phyloP scores from a whole-genome alignment of 2,329 filamentous ascomycete species.

The Aspergillus japonicus region DNA sequence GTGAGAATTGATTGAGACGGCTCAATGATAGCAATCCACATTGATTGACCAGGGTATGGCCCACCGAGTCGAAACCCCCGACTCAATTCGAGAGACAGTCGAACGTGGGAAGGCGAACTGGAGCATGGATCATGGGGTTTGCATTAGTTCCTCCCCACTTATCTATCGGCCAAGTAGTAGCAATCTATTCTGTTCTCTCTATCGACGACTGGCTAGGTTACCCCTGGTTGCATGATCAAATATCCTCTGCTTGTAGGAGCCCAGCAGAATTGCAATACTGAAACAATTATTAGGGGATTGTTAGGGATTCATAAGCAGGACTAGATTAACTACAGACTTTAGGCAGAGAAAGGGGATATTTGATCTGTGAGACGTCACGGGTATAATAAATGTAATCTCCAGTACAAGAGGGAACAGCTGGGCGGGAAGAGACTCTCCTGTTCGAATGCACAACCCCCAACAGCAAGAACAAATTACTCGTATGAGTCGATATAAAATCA shows the following conservation, averaged over 20 bases:
- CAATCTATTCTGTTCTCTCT: background rate
- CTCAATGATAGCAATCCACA: background rate
- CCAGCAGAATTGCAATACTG: background rate
- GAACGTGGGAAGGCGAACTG: constrained; percentile 1
- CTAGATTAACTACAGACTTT: no score
- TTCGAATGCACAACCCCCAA: no score
- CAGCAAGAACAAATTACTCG: no score
- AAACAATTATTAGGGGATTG: no score
- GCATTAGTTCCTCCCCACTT: background rate
- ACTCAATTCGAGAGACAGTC: background rate
- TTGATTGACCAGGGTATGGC: background rate
- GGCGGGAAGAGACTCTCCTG: no score
- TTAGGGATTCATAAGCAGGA: no score
- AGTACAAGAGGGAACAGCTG: no score
- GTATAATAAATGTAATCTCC: no score
- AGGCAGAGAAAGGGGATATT: no score
- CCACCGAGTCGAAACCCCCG: background rate
- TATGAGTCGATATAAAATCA: no score
- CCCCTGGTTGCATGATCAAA: background rate
- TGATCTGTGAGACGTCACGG: no score
- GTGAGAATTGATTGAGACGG: background rate
- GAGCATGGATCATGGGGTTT: background rate
- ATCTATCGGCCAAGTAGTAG: background rate
- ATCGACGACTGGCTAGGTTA: background rate
- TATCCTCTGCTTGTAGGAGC: background rate